Base-by-base conservation (phyloP, 2,329 filamentous ascomycete genomes). In the Colletotrichum aenigma region DNA sequence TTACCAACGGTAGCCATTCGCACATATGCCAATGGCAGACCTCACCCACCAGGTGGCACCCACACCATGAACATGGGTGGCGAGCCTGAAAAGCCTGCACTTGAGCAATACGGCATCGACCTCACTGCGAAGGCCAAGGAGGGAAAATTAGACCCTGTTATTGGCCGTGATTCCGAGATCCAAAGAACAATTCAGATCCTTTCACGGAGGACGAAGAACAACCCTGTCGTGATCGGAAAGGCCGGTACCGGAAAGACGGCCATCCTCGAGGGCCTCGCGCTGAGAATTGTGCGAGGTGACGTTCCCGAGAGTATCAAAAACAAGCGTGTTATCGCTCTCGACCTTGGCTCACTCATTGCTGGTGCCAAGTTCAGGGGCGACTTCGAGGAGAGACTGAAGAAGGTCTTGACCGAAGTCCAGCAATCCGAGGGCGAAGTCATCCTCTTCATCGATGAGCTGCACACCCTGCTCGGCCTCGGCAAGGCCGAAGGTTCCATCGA, bases 401-500 rank as follows among this genome's bases (percentile, higher is more conserved):
- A 93, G 78, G 96, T 98, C 3, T 85, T 99, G 82, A 96, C 94
- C 80, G 97, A 98, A 83, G 96, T 98, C 13, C 92, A 98, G 84
- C 93, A 97, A 78, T 95, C 96, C 3, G 89, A 98, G 67, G 97
- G 97, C 38, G 92, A 95, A 71, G 94, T 98, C 6, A 98, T 99
- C 58, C 88, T 99, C 4, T 98, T 99, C 85, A 94, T 98, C 68
- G 97, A 98, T 81, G 97, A 98, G 82, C 87, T 98, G 55, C 97
- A 99, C 83, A 98, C 94, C 2, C 88, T 99, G 0, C 91, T 98
- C 3, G 97, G 97, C 1, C 89, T 98, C 7, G 97, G 97, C 24
- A 98, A 98, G 84, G 95, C 96, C 1, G 96, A 98, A 85, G 97
- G 97, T 6, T 98, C 95, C 56, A 98, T 98, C 77, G 97, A 99